Evolutionary conservation across 2,329 filamentous ascomycete genomes (phyloP), one percentile per base, ranked within the genome.

Genomic region (Fusarium sp.): DNA sequence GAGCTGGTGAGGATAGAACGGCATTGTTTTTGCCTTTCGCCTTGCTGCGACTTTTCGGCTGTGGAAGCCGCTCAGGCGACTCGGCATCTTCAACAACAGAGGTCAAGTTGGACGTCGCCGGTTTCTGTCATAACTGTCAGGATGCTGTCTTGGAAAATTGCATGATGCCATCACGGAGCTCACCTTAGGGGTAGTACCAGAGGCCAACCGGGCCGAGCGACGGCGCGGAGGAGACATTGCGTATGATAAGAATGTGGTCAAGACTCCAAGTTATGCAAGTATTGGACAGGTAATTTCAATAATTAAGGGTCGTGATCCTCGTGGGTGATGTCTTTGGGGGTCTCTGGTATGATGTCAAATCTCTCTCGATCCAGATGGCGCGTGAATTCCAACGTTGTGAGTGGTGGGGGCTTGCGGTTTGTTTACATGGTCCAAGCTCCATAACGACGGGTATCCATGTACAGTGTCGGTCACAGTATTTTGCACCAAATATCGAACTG

Each of bases 51-150:
- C 78, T 69, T 64, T 77, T 79, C 58, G 76, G 78, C 47, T 75
- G 73, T 32, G 65, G 69, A 10, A 77, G 69, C 28, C 76, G 75
- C 36, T 81, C 74, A 10, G 82, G 79, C 12, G 75, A 80, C 63
- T 87, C 85, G 62, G 84, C 80, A 58, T 79, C 79, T 73, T 90
- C 88, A 39, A 79, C 69, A 28, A 89, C 82, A 32, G 86, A 84
- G 17, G 81, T 76, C 38, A 86, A 82, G 63, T 77, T 82, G 28
- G 81, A 78, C 48, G 75, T 70, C 14, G 72, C 68, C 12, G 81
- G 70, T 70, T 80, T 84, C 80, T 83, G 55, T 24, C n/a, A 32
- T 47, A 20, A 36, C 14, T 42, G 63, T 70, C 42, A 79, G 77
- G 51, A 57, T 59, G 39, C 53, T 44, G 35, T 47, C 54, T 57